A percentile compares a stretch with the other conserved stretches of the same genome.
These are phyloP conservation scores for Leccinum proliferum DNA, from an alignment of 1,284 basidiomycete species.

Conservation along the genomic window DNA sequence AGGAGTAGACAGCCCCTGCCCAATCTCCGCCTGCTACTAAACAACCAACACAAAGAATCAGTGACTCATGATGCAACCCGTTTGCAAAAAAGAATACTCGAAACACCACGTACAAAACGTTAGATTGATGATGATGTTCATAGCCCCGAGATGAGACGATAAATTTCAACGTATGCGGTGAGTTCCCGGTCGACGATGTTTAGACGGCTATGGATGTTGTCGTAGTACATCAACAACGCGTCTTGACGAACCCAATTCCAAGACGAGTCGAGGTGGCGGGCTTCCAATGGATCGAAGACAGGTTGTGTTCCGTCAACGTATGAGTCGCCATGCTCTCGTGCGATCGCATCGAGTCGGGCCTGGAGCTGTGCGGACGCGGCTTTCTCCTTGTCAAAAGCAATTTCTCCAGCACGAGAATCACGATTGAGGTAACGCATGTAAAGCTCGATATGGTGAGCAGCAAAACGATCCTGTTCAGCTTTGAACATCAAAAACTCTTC, in stretches of 20 bases:
- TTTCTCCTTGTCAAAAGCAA: slow-evolving; percentile 85
- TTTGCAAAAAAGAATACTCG: neutral
- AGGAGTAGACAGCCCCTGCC: slow-evolving; percentile 32
- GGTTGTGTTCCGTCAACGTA: slow-evolving; percentile 87
- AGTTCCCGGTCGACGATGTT: slow-evolving; percentile 85
- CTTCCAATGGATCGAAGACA: slow-evolving; percentile 91
- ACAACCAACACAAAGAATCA: neutral
- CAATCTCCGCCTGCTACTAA: slow-evolving; percentile 34
- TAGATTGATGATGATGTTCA: slow-evolving; percentile 21
- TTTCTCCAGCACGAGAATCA: slow-evolving; percentile 89
- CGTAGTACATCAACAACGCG: slow-evolving; percentile 93
- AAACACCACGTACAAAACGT: slow-evolving; percentile 23
- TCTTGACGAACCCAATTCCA: slow-evolving; percentile 99
- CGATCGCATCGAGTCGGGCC: slow-evolving; percentile 82
- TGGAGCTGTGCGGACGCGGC: slow-evolving; percentile 70
- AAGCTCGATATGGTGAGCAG: slow-evolving; percentile 89
- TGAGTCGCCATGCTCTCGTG: slow-evolving; percentile 46
- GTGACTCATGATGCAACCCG: neutral
- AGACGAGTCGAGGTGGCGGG: slow-evolving; percentile 94
- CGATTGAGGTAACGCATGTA: slow-evolving; percentile 95
- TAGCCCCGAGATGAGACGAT: slow-evolving; percentile 14
- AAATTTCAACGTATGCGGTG: slow-evolving; percentile 13
- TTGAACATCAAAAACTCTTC: slow-evolving; percentile 99
- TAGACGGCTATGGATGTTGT: slow-evolving; percentile 93
- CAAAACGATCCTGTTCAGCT: slow-evolving; percentile 88